Conservation (phyloP, 306 rosid species). For the Corylus heterophylla region DNA sequence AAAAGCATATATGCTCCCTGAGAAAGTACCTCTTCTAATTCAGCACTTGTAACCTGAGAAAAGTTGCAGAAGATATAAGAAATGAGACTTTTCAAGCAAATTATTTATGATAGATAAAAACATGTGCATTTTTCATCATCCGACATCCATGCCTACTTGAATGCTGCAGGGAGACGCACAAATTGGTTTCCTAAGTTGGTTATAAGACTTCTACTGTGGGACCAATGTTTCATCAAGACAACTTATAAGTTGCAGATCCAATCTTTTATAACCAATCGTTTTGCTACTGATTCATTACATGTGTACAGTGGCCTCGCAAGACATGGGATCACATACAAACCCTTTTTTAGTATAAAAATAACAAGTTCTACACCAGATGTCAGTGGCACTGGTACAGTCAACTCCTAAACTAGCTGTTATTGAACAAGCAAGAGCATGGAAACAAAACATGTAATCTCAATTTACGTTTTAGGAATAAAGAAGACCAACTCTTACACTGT, state of each 20-base stretch:
- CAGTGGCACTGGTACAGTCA: background rate
- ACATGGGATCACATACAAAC: background rate
- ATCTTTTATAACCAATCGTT: background rate
- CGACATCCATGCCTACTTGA: background rate
- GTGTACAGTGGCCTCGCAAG: background rate
- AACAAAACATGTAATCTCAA: background rate
- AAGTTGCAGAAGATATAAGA: conserved; percentile 26
- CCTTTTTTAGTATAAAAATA: background rate
- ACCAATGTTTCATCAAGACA: background rate
- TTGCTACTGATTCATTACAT: background rate
- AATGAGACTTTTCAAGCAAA: conserved; percentile 9
- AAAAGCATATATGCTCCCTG: conserved; percentile 97
- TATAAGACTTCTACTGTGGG: background rate
- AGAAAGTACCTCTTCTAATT: conserved; percentile 92
- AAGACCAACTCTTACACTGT: background rate
- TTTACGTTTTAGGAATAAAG: background rate
- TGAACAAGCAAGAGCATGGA: background rate
- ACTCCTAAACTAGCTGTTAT: background rate
- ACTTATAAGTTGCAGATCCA: background rate
- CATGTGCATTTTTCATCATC: background rate
- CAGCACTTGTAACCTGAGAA: conserved; percentile 66
- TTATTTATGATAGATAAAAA: background rate
- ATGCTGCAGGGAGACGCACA: background rate
- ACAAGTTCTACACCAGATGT: background rate
- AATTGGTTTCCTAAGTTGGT: background rate